Base-by-base conservation (phyloP, 2,329 filamentous ascomycete species). In the Stenocarpella maydis region DNA sequence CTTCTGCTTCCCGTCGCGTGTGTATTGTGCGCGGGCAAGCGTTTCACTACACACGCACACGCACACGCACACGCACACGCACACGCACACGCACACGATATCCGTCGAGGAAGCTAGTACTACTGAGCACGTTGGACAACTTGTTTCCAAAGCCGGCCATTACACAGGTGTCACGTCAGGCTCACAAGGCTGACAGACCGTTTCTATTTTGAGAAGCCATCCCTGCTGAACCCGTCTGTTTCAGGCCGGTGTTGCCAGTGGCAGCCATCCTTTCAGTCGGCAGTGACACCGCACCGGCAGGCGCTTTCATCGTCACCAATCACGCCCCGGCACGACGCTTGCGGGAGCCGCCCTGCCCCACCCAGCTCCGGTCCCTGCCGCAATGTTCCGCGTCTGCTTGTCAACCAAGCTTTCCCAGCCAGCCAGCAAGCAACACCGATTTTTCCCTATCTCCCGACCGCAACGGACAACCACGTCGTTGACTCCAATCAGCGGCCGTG, bases 181-280 rank as follows among this genome's bases (percentile, higher is more conserved):
- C 43, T 67, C 65, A 55, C 65, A 67, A 31, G 65, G 65, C 65
- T 67, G 65, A 67, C 41, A 41, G 65, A n/a, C 41, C n/a, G 41
- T 55, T 67, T 58, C 65, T 67, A 67, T 67, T 67, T 67, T 67
- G 39, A 49, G 52, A 47, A 45, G 26, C 17, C 21, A 58, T 47
- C 65, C 65, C 54, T 58, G 65, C 65, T 49, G 53, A 37, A 39
- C 17, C 28, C 31, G 43, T 50, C 43, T 50, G 65, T 67, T 67
- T 67, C 65, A 67, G 65, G 65, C 58, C 52, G 58, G 24, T 28
- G 37, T 45, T 47, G 50, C 28, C 64, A 53, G 31, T 34, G 4
- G 31, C 4, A 34, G 31, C 9, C 4, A 26, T 19, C 26, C 54
- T 50, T 67, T 50, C 52, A 19, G 39, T 58, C 52, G 52, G 43